Conservation (phyloP, 768 basidiomycete genomes). For the Lentinula lateritia region DNA sequence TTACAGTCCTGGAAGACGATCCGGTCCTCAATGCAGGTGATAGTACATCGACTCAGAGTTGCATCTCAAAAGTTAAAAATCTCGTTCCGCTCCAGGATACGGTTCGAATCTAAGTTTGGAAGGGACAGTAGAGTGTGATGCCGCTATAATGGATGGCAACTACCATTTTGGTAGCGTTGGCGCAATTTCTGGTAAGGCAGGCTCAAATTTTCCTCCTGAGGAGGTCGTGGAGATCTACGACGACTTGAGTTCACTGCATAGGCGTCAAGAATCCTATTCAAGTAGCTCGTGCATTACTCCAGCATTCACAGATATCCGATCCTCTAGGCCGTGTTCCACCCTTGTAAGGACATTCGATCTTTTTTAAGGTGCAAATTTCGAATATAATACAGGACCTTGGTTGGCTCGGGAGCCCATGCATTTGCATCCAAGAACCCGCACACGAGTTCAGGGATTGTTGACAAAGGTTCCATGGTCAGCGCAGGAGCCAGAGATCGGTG, state of each 20-base stretch:
- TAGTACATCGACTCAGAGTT: background rate
- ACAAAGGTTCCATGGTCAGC: conserved; percentile 42
- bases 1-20: conserved; percentile 61
- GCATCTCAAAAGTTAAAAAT: background rate
- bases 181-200: conserved; percentile 54
- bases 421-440: conserved; percentile 38
- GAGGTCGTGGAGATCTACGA: background rate
- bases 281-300: conserved; percentile 52
- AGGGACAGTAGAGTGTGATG: conserved; percentile 81
- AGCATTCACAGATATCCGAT: conserved; percentile 41
- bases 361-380: conserved; percentile 1
- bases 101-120: conserved; percentile 74
- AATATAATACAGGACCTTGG: conserved; percentile 43
- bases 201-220: background rate
- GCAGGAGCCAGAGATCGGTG: conserved; percentile 47
- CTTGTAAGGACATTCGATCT: conserved; percentile 36
- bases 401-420: conserved; percentile 49
- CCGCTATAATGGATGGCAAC: conserved; percentile 56
- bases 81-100: conserved; percentile 38
- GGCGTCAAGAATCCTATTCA: conserved; percentile 69
- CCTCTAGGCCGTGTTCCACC: conserved; percentile 65
- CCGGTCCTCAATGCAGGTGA: conserved; percentile 65
- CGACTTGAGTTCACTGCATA: conserved; percentile 15
- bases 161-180: conserved; percentile 64
- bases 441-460: conserved; percentile 27